Conservation (phyloP, 805 yeast genomes). For the Candida methanosorbosa region DNA sequence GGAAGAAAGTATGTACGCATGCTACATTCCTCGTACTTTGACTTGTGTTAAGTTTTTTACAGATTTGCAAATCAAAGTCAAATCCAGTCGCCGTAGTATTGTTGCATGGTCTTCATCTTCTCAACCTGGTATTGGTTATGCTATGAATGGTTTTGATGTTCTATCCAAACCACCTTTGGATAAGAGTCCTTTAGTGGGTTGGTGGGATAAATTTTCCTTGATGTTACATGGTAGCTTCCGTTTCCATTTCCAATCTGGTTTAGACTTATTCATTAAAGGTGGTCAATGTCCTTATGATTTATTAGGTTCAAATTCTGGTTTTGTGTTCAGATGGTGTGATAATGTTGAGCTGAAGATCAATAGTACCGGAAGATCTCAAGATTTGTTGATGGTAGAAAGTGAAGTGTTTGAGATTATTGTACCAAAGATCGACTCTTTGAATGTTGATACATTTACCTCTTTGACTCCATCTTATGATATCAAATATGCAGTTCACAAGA, state of each 20-base stretch:
- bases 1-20: conserved; percentile 45
- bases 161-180: conserved; percentile 66
- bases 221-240: conserved; percentile 43
- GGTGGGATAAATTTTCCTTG: conserved; percentile 62
- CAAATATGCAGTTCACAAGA: conserved; percentile 34
- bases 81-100: conserved; percentile 37
- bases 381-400: conserved; percentile 45
- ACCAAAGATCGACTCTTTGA: conserved; percentile 35
- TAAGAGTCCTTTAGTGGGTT: conserved; percentile 53
- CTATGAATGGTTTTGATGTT: conserved; percentile 57
- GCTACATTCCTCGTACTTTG: conserved; percentile 50
- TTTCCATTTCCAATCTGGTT: conserved; percentile 39
- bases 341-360: conserved; percentile 43
- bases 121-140: conserved; percentile 50
- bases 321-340: conserved; percentile 57
- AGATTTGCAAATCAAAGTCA: conserved; percentile 37
- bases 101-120: conserved; percentile 59
- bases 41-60: conserved; percentile 52
- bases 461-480: conserved; percentile 18
- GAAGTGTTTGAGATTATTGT: conserved; percentile 48
- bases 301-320: conserved; percentile 51
- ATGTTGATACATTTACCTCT: conserved; percentile 14
- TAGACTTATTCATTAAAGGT: conserved; percentile 58
- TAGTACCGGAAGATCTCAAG: conserved; percentile 38
- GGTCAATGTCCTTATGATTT: conserved; percentile 50